A percentile compares a stretch with the other conserved stretches of the same genome.
These are phyloP conservation scores for Oldenlandia corymbosa DNA, from an alignment of 257 asterid genomes.

Conservation along the genomic window DNA sequence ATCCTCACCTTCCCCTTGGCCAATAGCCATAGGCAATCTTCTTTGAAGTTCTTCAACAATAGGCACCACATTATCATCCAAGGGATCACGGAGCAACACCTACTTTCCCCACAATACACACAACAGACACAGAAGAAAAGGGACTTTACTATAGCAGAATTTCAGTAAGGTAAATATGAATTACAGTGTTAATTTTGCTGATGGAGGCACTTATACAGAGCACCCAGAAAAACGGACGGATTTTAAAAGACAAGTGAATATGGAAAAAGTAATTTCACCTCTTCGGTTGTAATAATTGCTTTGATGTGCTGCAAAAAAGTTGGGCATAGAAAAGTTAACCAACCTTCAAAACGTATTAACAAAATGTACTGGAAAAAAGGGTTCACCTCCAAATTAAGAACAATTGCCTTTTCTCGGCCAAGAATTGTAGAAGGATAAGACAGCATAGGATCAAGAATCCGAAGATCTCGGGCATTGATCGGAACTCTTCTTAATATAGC, in stretches of 20 bases:
- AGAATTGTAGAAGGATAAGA: constrained; percentile 90
- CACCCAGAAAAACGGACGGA: neutral
- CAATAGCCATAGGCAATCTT: constrained; percentile 47
- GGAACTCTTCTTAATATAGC: constrained; percentile 69
- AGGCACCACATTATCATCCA: constrained; percentile 64
- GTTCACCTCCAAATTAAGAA: constrained; percentile 87
- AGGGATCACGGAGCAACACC: constrained; percentile 83
- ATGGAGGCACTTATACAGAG: neutral
- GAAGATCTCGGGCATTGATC: constrained; percentile 77
- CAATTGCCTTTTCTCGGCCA: constrained; percentile 72
- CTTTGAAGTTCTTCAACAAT: constrained; percentile 80
- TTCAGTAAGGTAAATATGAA: too few relatives aligned
- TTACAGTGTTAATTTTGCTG: too few relatives aligned
- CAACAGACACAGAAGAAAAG: too few relatives aligned
- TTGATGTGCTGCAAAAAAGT: constrained; percentile 68
- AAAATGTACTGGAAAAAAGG: too few relatives aligned
- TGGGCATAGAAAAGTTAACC: neutral
- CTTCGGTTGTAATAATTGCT: constrained; percentile 80
- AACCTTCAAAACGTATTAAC: too few relatives aligned
- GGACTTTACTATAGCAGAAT: too few relatives aligned
- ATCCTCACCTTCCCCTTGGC: constrained; percentile 62
- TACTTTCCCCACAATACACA: too few relatives aligned
- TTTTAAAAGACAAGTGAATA: neutral
- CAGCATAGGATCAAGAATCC: constrained; percentile 80
- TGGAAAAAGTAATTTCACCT: constrained; percentile 38